Base-by-base conservation (phyloP, 257 asterid genomes). In the Salvia rosmarinus region DNA sequence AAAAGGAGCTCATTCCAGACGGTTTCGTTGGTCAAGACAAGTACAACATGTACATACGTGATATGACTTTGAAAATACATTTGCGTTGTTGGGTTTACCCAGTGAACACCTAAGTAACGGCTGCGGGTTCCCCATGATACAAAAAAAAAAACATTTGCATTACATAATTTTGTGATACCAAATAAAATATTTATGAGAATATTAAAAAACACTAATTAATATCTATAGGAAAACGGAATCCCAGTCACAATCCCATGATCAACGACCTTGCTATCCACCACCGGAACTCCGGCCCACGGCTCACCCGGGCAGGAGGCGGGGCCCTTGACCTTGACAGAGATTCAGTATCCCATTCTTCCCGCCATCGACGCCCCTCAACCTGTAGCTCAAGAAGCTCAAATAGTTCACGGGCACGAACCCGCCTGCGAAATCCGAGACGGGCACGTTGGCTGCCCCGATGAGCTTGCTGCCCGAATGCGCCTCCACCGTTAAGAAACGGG, bases 371-470 rank as follows among this genome's bases (percentile, higher is more conserved):
- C 83, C 86, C 81, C 87, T 81, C 77, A 91, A 64, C 76, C 96
- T 82, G 34, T 91, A 91, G 76, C 96, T 89, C 94, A 91, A 78
- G 68, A 91, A 87, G 28, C 84, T 90, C 85, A 87, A 16, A 58
- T 86, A 81, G n/a, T 84, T 82, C 7, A 80, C 84, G 11, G 94
- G 96, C 65, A 86, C 74, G 52, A 67, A 46, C 1, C 94, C 94
- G 13, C 91, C 96, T 20, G 74, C 16, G 64, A 91, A 91, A 74
- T 91, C 98, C n/a, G 88, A 58, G 16, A 82, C 83, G 2, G 96
- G 98, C 64, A 91, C 72, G 6, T 43, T 77, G 0, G 87, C 90
- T 1, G 80, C 43, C 55, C 96, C 98, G 52, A 87, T 4, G 4
- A 72, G 21, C 51, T 57, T 80, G 35, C 32, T 65, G 3, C 84